Percentiles rank a stretch among this genome's conserved stretches.
Conservation (phyloP, 495 filamentous ascomycete genomes). For the Tuber umbilicatum region DNA sequence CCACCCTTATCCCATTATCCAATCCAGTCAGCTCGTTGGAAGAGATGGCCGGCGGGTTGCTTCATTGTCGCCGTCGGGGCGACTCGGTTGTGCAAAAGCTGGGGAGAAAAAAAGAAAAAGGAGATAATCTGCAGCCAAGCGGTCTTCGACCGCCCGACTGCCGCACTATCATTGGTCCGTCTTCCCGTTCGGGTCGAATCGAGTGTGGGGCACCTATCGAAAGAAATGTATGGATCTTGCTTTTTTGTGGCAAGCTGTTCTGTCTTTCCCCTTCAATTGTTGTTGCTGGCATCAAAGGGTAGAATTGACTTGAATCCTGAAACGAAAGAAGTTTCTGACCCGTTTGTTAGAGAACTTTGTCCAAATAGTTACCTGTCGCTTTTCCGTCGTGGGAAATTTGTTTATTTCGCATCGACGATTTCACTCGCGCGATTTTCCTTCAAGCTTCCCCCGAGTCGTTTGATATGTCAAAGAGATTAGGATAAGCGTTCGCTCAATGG, state of each 20-base stretch:
- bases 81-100: neutral
- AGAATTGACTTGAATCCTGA: neutral
- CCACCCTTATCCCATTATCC: neutral
- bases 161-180: neutral
- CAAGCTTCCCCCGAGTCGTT: neutral
- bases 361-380: constrained; percentile 2
- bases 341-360: neutral
- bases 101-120: neutral
- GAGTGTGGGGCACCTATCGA: neutral
- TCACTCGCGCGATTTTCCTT: neutral
- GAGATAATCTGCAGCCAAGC: neutral
- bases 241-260: neutral
- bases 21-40: neutral
- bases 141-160: neutral
- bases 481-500: neutral
- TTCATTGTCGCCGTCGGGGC: neutral
- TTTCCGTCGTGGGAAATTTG: constrained; percentile 3
- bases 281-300: neutral
- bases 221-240: neutral
- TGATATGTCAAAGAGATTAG: constrained; percentile 2
- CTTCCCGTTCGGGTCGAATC: neutral
- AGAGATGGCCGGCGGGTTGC: neutral
- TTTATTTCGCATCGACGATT: constrained; percentile 4
- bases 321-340: constrained; percentile 4
- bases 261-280: neutral